Percentiles rank a stretch among this genome's conserved stretches.
These are phyloP conservation scores for Dictyostelium discoideum DNA, from an alignment of 78 protist genomes.

Conservation along the genomic window DNA sequence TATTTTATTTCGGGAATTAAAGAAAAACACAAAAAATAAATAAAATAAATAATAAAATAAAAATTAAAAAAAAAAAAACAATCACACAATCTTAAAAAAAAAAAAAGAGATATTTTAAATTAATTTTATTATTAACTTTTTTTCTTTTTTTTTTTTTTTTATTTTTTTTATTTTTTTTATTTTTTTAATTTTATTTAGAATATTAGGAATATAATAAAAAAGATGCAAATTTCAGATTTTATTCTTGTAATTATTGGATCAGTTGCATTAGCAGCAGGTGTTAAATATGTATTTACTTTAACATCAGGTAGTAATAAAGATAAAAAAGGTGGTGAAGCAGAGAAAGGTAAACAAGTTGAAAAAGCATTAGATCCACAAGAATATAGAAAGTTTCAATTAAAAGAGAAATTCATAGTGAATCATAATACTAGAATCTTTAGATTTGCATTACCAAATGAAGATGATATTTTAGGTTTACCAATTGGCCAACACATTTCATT, in stretches of 20 bases:
- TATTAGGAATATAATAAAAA: neutral
- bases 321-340: neutral
- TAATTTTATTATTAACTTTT: neutral
- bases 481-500: slow-evolving; percentile 66
- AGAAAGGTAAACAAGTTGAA: neutral
- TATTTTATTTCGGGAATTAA: too few species aligned
- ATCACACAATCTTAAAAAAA: too few species aligned
- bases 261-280: slow-evolving; percentile 24
- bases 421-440: slow-evolving; percentile 74
- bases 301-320: neutral
- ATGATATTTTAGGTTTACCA: slow-evolving; percentile 53
- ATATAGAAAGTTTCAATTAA: slow-evolving; percentile 56
- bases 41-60: neutral
- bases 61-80: neutral
- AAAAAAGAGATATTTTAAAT: too few species aligned
- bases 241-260: slow-evolving; percentile 28
- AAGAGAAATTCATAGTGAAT: slow-evolving; percentile 61
- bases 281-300: neutral
- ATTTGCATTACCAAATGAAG: slow-evolving; percentile 56
- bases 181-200: neutral
- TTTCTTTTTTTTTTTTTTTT: neutral
- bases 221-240: slow-evolving; percentile 10
- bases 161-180: neutral
- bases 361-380: slow-evolving; percentile 47
- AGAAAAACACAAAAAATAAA: too few species aligned